phyloP scores from a whole-genome alignment of 2,329 filamentous ascomycete species.

The Clonostachys chloroleuca region DNA sequence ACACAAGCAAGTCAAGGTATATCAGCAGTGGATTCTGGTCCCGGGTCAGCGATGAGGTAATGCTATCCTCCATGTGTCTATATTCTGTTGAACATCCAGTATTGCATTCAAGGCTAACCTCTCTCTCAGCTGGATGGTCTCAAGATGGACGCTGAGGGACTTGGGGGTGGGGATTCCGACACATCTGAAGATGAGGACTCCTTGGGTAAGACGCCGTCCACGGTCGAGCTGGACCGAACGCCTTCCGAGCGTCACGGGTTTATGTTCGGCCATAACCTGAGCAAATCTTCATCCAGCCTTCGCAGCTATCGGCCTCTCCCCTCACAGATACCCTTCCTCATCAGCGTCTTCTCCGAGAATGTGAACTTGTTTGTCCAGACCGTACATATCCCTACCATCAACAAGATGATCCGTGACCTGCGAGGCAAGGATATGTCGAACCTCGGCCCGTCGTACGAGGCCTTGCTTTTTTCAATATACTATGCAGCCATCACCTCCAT shows the following conservation, averaged over 20 bases:
- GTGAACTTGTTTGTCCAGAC: conserved; percentile 38
- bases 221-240: conserved; percentile 31
- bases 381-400: conserved; percentile 39
- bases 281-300: conserved; percentile 17
- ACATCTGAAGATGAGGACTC: conserved; percentile 30
- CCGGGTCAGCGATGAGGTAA: conserved; percentile 49
- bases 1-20: conserved; percentile 37
- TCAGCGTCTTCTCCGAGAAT: conserved; percentile 45
- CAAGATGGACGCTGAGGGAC: conserved; percentile 28
- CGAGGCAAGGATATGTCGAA: conserved; percentile 19
- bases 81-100: neutral
- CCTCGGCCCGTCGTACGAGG: conserved; percentile 39
- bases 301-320: conserved; percentile 43
- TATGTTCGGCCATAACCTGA: conserved; percentile 41
- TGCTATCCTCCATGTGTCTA: conserved; percentile 1
- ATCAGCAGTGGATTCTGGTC: conserved; percentile 51
- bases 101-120: neutral
- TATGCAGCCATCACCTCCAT: conserved; percentile 51
- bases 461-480: conserved; percentile 52
- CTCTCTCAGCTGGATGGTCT: conserved; percentile 33
- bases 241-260: conserved; percentile 44
- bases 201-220: conserved; percentile 18
- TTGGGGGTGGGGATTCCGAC: conserved; percentile 24
- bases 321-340: conserved; percentile 48
- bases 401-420: conserved; percentile 26